A percentile compares a stretch with the other conserved stretches of the same genome.
Conservation (phyloP, 2,329 filamentous ascomycete genomes). For the Gyromitra esculenta region DNA sequence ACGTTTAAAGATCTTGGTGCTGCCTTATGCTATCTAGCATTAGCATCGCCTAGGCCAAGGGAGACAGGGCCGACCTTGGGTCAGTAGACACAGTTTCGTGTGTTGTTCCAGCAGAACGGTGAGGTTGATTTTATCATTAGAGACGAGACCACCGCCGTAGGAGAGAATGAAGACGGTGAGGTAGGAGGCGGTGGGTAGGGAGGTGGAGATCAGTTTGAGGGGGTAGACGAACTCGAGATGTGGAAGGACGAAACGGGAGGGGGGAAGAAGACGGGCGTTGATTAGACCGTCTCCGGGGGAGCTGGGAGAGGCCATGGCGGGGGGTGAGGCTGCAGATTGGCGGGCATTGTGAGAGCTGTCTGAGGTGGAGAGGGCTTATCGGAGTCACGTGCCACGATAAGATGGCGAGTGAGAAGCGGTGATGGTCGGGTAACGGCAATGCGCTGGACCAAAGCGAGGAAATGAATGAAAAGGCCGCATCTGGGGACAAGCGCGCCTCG, state of each 20-base stretch:
- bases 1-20: constrained; percentile 95
- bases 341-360: background rate
- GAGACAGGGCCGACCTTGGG: constrained; percentile 58
- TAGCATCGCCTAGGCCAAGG: background rate
- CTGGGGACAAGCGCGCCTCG: background rate
- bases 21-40: constrained; percentile 68
- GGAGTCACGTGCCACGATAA: constrained; percentile 38
- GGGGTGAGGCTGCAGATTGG: background rate
- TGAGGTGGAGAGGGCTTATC: constrained; percentile 10
- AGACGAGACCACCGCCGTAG: constrained; percentile 92
- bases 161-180: constrained; percentile 88
- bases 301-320: constrained; percentile 68
- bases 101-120: constrained; percentile 53
- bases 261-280: constrained; percentile 75
- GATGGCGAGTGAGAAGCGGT: constrained; percentile 30
- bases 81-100: constrained; percentile 58
- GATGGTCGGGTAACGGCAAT: background rate
- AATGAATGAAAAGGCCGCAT: constrained; percentile 8
- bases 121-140: constrained; percentile 82
- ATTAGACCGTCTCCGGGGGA: constrained; percentile 81
- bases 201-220: constrained; percentile 88
- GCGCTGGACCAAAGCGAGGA: no score
- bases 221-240: constrained; percentile 89
- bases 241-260: constrained; percentile 74
- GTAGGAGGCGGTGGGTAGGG: constrained; percentile 71